These are phyloP conservation scores for Neonectria magnoliae DNA, from an alignment of 2,329 filamentous ascomycete species.

Conservation along the genomic window DNA sequence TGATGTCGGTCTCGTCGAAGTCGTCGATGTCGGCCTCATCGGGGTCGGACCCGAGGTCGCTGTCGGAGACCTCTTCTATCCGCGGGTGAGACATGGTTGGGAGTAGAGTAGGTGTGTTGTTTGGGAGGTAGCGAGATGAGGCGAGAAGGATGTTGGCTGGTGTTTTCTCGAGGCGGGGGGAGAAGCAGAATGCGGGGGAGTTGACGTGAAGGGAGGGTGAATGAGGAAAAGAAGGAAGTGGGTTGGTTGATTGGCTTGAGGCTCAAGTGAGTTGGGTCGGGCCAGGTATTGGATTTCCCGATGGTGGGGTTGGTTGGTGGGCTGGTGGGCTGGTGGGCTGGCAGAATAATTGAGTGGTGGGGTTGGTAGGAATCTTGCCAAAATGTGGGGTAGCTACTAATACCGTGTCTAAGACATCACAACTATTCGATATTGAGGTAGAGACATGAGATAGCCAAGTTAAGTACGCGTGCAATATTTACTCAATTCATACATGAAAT, in stretches of 20 bases:
- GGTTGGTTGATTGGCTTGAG: conserved; percentile 11
- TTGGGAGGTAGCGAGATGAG: neutral
- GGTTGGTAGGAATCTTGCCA: conserved; percentile 1
- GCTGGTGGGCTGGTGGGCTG: conserved; percentile 12
- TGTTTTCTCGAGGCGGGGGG: neutral
- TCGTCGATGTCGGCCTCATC: conserved; percentile 84
- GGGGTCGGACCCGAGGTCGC: conserved; percentile 82
- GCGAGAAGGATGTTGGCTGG: neutral
- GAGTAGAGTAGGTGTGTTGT: conserved; percentile 1
- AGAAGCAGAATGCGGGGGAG: neutral
- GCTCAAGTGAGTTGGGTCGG: conserved; percentile 23
- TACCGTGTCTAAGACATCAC: no score
- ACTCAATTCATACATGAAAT: neutral
- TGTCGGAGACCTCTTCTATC: conserved; percentile 92
- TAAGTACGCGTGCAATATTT: neutral
- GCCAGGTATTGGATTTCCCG: conserved; percentile 24
- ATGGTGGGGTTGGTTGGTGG: conserved; percentile 26
- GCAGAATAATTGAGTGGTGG: conserved; percentile 5
- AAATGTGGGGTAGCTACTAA: conserved; percentile 20
- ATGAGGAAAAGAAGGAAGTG: neutral
- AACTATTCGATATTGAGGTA: no score
- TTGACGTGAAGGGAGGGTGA: neutral
- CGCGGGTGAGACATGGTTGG: conserved; percentile 78
- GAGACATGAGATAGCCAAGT: no score
- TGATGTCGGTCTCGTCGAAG: conserved; percentile 67